Evolutionary conservation across 441 rosid species (phyloP).

Genomic region (Omphalea diandra): DNA sequence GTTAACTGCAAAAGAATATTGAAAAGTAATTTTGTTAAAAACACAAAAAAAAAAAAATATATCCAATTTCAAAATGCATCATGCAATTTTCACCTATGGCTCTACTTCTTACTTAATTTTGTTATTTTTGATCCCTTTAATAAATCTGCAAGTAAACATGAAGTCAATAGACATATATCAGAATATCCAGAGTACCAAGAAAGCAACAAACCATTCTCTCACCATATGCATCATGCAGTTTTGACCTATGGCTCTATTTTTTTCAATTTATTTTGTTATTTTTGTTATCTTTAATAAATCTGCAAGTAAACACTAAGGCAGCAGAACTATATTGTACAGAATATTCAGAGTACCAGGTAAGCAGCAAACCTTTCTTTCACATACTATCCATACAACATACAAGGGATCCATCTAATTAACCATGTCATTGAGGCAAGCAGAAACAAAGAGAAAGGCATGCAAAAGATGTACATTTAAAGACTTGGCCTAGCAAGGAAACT

Average conservation of each 20-base stretch:
- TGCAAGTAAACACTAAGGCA: neutral
- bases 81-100: neutral
- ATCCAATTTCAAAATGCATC: neutral
- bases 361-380: neutral
- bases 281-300: neutral
- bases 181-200: too few relatives aligned
- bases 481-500: neutral
- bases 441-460: neutral
- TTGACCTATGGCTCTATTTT: too few relatives aligned
- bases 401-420: conserved; percentile 11
- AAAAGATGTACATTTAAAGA: neutral
- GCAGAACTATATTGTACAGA: neutral
- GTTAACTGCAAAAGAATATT: conserved; percentile 72
- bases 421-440: conserved; percentile 14
- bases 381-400: neutral
- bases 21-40: conserved; percentile 25
- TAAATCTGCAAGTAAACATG: too few relatives aligned
- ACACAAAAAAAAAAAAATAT: conserved; percentile 2
- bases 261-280: too few relatives aligned
- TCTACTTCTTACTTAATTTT: too few relatives aligned
- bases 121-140: too few relatives aligned
- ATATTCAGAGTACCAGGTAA: neutral
- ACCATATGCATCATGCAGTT: too few relatives aligned
- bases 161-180: too few relatives aligned
- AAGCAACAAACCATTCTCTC: too few relatives aligned